Conservation (phyloP, 2,329 filamentous ascomycete species). For the Biscogniauxia mediterranea region DNA sequence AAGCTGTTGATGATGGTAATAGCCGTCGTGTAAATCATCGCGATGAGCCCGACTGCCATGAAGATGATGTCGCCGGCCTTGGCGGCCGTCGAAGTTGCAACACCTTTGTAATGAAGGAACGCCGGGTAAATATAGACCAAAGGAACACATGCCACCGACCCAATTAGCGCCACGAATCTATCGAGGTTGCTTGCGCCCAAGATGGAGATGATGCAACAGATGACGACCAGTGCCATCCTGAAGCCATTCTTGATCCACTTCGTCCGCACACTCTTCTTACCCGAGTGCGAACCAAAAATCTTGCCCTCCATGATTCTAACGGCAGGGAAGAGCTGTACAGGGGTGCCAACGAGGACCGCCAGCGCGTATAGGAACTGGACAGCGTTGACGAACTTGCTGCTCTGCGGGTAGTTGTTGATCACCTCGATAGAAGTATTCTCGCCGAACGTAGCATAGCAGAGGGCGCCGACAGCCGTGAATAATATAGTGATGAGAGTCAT, state of each 20-base stretch:
- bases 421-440: constrained; percentile 67
- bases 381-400: constrained; percentile 69
- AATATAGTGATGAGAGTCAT: constrained; percentile 73
- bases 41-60: constrained; percentile 60
- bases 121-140: constrained; percentile 77
- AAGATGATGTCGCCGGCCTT: constrained; percentile 61
- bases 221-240: constrained; percentile 52
- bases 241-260: constrained; percentile 79
- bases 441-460: constrained; percentile 75
- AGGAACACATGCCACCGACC: constrained; percentile 71
- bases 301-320: constrained; percentile 68
- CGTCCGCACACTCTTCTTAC: constrained; percentile 61
- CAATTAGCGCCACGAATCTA: constrained; percentile 72
- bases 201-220: constrained; percentile 62
- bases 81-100: constrained; percentile 54
- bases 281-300: constrained; percentile 65
- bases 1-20: constrained; percentile 55
- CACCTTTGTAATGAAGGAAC: constrained; percentile 65
- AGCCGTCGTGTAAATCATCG: constrained; percentile 70
- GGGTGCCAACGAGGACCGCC: constrained; percentile 70
- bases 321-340: constrained; percentile 73
- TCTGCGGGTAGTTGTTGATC: constrained; percentile 73
- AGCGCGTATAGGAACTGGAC: constrained; percentile 74
- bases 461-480: constrained; percentile 69
- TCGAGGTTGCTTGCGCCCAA: constrained; percentile 68